These are phyloP conservation scores for Aspergillus hancockii DNA, from an alignment of 495 filamentous ascomycete genomes.

Conservation along the genomic window DNA sequence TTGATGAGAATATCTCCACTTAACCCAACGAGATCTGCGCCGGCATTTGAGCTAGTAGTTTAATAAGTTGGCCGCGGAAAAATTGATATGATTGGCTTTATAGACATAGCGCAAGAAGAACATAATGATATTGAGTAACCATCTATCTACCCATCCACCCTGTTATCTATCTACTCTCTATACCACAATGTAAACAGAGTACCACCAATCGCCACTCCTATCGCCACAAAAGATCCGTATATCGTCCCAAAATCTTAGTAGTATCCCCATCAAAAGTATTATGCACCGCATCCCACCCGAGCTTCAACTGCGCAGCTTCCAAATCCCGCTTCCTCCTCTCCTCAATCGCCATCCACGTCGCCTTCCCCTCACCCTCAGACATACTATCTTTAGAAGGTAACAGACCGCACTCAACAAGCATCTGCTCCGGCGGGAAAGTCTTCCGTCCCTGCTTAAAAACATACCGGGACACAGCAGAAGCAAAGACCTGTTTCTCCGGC, in stretches of 20 bases:
- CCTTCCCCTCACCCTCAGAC: slow-evolving; percentile 14
- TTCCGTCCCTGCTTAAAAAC: slow-evolving; percentile 73
- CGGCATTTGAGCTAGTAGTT: neutral
- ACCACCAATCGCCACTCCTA: neutral
- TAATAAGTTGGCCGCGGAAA: too few relatives aligned
- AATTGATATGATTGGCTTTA: too few relatives aligned
- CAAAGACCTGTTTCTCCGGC: slow-evolving; percentile 18
- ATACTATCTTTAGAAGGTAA: slow-evolving; percentile 48
- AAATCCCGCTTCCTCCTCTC: slow-evolving; percentile 9
- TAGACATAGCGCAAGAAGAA: too few relatives aligned
- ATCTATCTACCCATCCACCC: too few relatives aligned
- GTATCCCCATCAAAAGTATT: slow-evolving; percentile 10
- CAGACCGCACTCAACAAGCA: slow-evolving; percentile 58
- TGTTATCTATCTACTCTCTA: neutral
- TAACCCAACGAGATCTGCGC: neutral
- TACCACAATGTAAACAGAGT: neutral
- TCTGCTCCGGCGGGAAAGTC: slow-evolving; percentile 68
- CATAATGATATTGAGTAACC: too few relatives aligned
- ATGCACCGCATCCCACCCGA: slow-evolving; percentile 17
- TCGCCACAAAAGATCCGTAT: slow-evolving; percentile 11
- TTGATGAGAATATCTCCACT: neutral
- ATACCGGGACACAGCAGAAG: slow-evolving; percentile 54
- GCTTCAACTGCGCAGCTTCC: slow-evolving; percentile 12
- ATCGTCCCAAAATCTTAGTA: slow-evolving; percentile 5
- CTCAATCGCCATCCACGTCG: slow-evolving; percentile 6